A percentile compares a stretch with the other conserved stretches of the same genome.
These are phyloP conservation scores for Ottelia alismoides DNA, from an alignment of 106 monocot genomes.

Conservation along the genomic window DNA sequence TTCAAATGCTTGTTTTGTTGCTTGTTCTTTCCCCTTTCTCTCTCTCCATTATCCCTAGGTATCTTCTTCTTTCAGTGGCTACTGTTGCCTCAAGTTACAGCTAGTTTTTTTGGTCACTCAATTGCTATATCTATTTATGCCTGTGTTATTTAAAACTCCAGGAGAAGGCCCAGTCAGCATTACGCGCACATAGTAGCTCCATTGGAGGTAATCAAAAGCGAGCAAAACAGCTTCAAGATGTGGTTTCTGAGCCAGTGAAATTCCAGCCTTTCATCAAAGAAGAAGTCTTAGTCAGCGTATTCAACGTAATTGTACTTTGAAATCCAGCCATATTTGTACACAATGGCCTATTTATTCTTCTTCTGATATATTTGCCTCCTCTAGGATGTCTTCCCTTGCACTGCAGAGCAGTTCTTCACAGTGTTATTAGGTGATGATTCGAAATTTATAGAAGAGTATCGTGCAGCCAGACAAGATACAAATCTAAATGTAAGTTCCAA, in stretches of 20 bases:
- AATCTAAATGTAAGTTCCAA: conserved; percentile 68
- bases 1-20: no score
- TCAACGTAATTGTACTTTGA: conserved; percentile 32
- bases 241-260: conserved; percentile 27
- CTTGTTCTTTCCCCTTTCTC: no score
- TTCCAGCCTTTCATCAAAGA: conserved; percentile 84
- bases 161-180: conserved; percentile 88
- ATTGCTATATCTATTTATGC: no score
- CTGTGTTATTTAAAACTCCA: conserved; percentile 4
- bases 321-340: background rate
- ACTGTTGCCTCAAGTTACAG: no score
- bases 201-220: conserved; percentile 33
- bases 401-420: conserved; percentile 76
- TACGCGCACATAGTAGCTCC: conserved; percentile 90
- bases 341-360: no score
- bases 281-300: conserved; percentile 69
- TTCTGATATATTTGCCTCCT: conserved; percentile 9
- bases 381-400: conserved; percentile 84
- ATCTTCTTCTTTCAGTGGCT: no score
- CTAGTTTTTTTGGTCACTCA: no score
- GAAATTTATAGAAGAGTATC: conserved; percentile 63
- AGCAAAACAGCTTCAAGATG: conserved; percentile 33
- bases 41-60: no score
- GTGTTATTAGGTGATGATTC: conserved; percentile 68
- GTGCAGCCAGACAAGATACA: conserved; percentile 69